Evolutionary conservation across 352 stramenopile species (phyloP), one percentile per base, ranked within the genome.

Genomic region (Blastocystis hominis): DNA sequence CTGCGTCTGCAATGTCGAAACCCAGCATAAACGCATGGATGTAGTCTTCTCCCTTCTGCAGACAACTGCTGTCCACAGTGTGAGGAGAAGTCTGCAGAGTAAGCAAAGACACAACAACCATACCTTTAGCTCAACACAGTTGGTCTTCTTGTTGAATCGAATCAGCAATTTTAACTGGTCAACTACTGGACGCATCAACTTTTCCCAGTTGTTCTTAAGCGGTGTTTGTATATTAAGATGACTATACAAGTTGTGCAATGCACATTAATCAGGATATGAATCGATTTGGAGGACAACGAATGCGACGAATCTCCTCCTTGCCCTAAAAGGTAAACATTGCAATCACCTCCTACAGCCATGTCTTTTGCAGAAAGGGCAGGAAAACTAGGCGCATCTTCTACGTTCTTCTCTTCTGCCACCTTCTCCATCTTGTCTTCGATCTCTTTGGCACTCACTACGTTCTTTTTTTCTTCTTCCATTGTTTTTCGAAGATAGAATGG

Each of bases 11-110:
- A 50, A 99, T 95, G 86, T 99, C 96, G 88, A 99, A 99, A 66
- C 97, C 97, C 92, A 99, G 95, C 95, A 98, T 98, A 90, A 98
- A 99, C 40, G 96, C 96, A 88, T 96, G 93, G 44, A 98, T 93
- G 89, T 98, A 99, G 64, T 92, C 90, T 9, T 88, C 86, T 34
- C 30, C 90, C 89, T 98, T 98, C 90, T 98, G 96, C 53, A 99
- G 90, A 47, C 95, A 93, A 38, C 94, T 95, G 3, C 93, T 90
- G 89, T 98, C 95, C 46, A 94, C 91, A 38, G 96, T 98, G 87
- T 96, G 92, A 61, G 92, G 90, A 56, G 94, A 98, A 88, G 97
- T 95, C 90, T 95, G 55, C 38, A 55, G 10, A 34, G 50, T n/a
- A 55, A 20, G n/a, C 10, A n/a, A 20, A 47, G 15, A 76, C 64